These are phyloP conservation scores for Hippophae tibetana DNA, from an alignment of 306 rosid genomes.

Conservation along the genomic window DNA sequence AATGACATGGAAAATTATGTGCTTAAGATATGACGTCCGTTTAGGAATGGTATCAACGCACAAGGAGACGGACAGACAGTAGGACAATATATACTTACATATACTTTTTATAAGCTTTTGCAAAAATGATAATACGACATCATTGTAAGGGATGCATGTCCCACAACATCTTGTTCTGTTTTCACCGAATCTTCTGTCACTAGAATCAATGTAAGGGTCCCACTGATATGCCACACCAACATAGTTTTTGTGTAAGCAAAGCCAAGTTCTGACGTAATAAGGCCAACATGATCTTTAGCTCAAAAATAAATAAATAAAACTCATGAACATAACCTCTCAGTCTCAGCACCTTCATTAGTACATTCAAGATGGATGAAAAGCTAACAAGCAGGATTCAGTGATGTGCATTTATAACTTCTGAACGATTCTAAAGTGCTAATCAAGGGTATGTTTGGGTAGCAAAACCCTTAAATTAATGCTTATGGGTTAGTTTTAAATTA, in stretches of 20 bases:
- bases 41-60: not conserved
- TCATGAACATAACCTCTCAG: too few relatives aligned
- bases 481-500: too few relatives aligned
- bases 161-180: constrained; percentile 18
- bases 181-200: constrained; percentile 3
- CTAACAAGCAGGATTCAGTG: too few relatives aligned
- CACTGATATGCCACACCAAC: constrained; percentile 4
- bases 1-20: not conserved
- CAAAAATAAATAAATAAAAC: not conserved
- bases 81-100: not conserved
- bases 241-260: not conserved
- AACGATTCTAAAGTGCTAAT: too few relatives aligned
- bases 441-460: too few relatives aligned
- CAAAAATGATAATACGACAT: constrained; percentile 8
- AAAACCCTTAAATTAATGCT: too few relatives aligned
- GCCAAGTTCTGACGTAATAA: constrained; percentile 6
- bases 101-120: constrained; percentile 1
- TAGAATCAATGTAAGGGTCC: constrained; percentile 9
- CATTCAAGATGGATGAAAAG: too few relatives aligned
- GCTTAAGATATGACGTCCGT: not conserved
- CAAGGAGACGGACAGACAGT: not conserved
- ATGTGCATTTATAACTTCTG: too few relatives aligned
- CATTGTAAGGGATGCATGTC: not conserved
- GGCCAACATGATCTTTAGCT: constrained; percentile 2
- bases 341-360: too few relatives aligned